Percentiles rank a stretch among this genome's conserved stretches.
Evolutionary conservation across 2,329 filamentous ascomycete species (phyloP).

Genomic region (Cadophora sp.): DNA sequence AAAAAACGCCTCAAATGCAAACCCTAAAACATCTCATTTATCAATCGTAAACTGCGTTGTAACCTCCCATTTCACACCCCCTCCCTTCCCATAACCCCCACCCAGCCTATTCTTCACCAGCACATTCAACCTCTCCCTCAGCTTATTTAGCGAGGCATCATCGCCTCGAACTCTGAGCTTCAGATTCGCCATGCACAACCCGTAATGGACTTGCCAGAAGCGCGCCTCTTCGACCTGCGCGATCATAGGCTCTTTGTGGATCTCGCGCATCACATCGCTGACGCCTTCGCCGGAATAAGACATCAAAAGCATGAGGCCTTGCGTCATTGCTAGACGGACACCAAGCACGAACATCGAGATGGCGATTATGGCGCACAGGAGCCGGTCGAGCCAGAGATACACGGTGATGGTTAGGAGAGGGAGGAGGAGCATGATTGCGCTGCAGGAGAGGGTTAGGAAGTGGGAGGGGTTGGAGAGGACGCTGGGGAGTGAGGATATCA

Average conservation of each 20-base stretch:
- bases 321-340: constrained; percentile 79
- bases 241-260: constrained; percentile 80
- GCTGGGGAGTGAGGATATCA: constrained; percentile 80
- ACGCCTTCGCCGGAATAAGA: constrained; percentile 63
- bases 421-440: constrained; percentile 77
- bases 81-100: constrained; percentile 83
- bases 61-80: constrained; percentile 89
- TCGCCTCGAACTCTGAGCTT: constrained; percentile 77
- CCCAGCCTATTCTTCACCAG: constrained; percentile 86
- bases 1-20: constrained; percentile 10
- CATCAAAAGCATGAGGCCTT: constrained; percentile 97
- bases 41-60: constrained; percentile 72
- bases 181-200: constrained; percentile 93
- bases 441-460: constrained; percentile 90
- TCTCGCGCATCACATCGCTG: constrained; percentile 77
- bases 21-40: constrained; percentile 25
- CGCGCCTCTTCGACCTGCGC: constrained; percentile 84
- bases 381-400: constrained; percentile 82
- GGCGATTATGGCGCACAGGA: constrained; percentile 82
- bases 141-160: constrained; percentile 72
- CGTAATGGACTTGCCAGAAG: constrained; percentile 99
- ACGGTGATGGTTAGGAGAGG: constrained; percentile 82
- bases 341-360: constrained; percentile 89
- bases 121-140: constrained; percentile 78
- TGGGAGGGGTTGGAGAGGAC: constrained; percentile 96